A percentile compares a stretch with the other conserved stretches of the same genome.
These are phyloP conservation scores for Jamesozyma rosinii DNA, from an alignment of 805 yeast species.

Conservation along the genomic window DNA sequence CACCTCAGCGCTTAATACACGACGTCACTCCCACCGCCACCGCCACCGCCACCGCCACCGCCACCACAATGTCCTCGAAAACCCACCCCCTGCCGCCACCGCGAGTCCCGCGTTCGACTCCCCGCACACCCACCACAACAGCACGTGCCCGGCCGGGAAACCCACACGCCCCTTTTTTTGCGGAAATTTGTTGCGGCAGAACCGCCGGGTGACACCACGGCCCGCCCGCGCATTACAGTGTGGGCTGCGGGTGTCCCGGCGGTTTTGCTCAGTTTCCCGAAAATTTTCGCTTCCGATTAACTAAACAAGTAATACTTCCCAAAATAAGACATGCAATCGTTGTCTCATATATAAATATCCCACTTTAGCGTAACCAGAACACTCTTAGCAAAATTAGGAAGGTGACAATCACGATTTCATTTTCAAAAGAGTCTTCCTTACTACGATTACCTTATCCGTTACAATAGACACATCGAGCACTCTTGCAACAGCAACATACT, in stretches of 20 bases:
- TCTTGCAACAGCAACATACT: too few relatives aligned
- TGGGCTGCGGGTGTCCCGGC: background rate
- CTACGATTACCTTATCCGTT: background rate
- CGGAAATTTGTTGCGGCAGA: too few relatives aligned
- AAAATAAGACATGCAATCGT: constrained; percentile 1
- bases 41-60: too few relatives aligned
- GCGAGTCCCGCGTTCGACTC: too few relatives aligned
- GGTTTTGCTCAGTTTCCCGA: background rate
- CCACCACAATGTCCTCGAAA: too few relatives aligned
- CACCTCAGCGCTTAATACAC: too few relatives aligned
- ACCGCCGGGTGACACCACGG: too few relatives aligned
- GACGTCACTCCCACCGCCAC: too few relatives aligned
- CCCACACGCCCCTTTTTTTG: too few relatives aligned
- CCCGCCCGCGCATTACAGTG: background rate
- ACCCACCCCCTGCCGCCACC: too few relatives aligned
- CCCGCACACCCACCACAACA: too few relatives aligned
- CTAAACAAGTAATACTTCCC: constrained; percentile 7
- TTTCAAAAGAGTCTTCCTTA: background rate
- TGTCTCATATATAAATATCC: background rate
- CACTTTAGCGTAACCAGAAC: background rate
- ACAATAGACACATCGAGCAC: background rate
- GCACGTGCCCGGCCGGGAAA: too few relatives aligned
- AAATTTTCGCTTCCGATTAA: background rate
- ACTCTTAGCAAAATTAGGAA: constrained; percentile 1
- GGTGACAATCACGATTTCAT: background rate